These are phyloP conservation scores for Diaporthe longicolla DNA, from an alignment of 2,329 filamentous ascomycete genomes.

Conservation along the genomic window DNA sequence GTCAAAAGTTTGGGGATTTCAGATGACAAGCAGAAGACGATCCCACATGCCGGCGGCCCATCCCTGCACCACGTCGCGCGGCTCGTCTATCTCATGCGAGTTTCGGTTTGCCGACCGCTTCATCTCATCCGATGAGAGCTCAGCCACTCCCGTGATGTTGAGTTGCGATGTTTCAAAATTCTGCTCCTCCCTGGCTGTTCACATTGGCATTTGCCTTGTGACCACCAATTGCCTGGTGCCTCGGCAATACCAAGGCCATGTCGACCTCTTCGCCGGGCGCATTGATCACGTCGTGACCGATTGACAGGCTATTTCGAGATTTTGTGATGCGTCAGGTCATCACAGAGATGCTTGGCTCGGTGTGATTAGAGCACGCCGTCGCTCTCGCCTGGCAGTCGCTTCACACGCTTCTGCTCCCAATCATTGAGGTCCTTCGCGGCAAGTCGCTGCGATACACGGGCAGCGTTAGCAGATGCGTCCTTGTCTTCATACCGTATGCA, in stretches of 20 bases:
- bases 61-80: constrained; percentile 15
- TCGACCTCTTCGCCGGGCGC: background rate
- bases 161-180: constrained; percentile 25
- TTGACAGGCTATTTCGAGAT: constrained; percentile 15
- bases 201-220: constrained; percentile 18
- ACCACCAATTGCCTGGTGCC: background rate
- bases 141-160: background rate
- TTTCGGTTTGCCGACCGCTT: constrained; percentile 16
- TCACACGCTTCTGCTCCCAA: constrained; percentile 97
- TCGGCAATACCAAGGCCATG: constrained; percentile 9
- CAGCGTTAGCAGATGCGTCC: constrained; percentile 26
- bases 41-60: constrained; percentile 9
- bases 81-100: constrained; percentile 10
- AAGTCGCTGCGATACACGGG: constrained; percentile 68
- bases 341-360: background rate
- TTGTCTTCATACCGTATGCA: constrained; percentile 1
- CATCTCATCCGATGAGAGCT: constrained; percentile 12
- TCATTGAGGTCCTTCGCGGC: constrained; percentile 92
- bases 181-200: constrained; percentile 4
- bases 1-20: constrained; percentile 17
- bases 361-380: constrained; percentile 79
- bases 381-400: constrained; percentile 89
- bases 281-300: background rate
- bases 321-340: background rate
- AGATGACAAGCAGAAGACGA: background rate